phyloP scores from a whole-genome alignment of 257 asterid species.

The Ballota nigra region DNA sequence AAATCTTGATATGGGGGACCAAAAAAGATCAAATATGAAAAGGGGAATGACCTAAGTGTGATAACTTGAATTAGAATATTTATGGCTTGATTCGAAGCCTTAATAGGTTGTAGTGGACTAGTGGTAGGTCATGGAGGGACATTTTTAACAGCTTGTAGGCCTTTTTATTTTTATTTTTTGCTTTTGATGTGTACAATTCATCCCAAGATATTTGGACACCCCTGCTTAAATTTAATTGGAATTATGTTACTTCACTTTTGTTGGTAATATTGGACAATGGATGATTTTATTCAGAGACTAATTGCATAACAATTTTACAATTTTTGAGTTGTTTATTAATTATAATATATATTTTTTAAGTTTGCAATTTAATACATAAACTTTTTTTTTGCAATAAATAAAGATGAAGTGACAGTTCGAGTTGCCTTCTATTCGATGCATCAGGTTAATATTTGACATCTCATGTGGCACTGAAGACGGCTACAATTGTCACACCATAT shows the following conservation, averaged over 20 bases:
- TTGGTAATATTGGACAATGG: not conserved
- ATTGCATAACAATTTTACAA: too few species aligned
- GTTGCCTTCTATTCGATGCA: too few species aligned
- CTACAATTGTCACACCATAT: too few species aligned
- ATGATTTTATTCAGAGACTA: too few species aligned
- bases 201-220: conserved; percentile 7
- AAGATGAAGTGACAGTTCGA: too few species aligned
- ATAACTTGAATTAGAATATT: conserved; percentile 21
- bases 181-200: conserved; percentile 10
- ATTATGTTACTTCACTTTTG: not conserved
- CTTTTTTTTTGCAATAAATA: too few species aligned
- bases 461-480: too few species aligned
- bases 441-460: too few species aligned
- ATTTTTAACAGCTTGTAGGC: not conserved
- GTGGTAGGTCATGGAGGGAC: conserved; percentile 21
- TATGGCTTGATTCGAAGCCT: conserved; percentile 17
- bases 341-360: too few species aligned
- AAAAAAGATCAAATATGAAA: not conserved
- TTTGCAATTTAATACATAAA: too few species aligned
- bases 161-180: not conserved
- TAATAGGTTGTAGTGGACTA: conserved; percentile 7
- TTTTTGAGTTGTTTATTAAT: too few species aligned
- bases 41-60: not conserved
- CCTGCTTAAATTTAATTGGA: conserved; percentile 1
- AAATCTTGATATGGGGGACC: conserved; percentile 22